phyloP scores from a whole-genome alignment of 2,329 filamentous ascomycete species.

The Arthrobotrys sphaeroides region DNA sequence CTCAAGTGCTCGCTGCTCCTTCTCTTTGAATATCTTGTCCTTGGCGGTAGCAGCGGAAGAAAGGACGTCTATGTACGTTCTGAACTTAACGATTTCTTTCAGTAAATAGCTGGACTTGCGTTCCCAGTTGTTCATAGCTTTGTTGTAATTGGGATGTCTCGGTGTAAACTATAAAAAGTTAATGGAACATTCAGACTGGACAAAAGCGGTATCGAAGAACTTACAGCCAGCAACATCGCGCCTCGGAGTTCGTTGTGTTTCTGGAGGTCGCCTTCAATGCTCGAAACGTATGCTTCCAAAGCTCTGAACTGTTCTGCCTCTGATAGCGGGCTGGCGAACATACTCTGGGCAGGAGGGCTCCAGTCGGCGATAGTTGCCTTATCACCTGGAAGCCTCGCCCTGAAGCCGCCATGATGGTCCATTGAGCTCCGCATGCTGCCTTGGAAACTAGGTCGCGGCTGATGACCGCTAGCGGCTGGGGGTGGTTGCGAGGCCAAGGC shows the following conservation, averaged over 20 bases:
- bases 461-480: conserved; percentile 53
- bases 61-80: conserved; percentile 90
- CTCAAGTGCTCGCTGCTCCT: conserved; percentile 39
- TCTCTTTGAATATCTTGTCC: conserved; percentile 74
- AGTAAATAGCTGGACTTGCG: conserved; percentile 91
- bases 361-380: conserved; percentile 85
- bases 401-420: conserved; percentile 70
- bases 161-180: conserved; percentile 73
- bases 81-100: conserved; percentile 94
- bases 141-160: conserved; percentile 78
- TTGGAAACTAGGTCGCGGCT: conserved; percentile 57
- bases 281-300: conserved; percentile 80
- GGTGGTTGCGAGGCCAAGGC: conserved; percentile 57
- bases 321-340: conserved; percentile 80
- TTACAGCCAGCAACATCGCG: conserved; percentile 79
- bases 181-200: conserved; percentile 56
- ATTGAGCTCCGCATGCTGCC: conserved; percentile 65
- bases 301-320: conserved; percentile 83
- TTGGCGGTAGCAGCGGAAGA: conserved; percentile 75
- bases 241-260: conserved; percentile 87
- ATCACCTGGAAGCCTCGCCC: conserved; percentile 81
- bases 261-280: conserved; percentile 84
- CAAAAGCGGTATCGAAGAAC: conserved; percentile 62
- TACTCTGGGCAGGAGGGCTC: conserved; percentile 86
- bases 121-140: conserved; percentile 97